Evolutionary conservation across 1,284 basidiomycete species (phyloP).

Genomic region (Mrakiaceae sp.): DNA sequence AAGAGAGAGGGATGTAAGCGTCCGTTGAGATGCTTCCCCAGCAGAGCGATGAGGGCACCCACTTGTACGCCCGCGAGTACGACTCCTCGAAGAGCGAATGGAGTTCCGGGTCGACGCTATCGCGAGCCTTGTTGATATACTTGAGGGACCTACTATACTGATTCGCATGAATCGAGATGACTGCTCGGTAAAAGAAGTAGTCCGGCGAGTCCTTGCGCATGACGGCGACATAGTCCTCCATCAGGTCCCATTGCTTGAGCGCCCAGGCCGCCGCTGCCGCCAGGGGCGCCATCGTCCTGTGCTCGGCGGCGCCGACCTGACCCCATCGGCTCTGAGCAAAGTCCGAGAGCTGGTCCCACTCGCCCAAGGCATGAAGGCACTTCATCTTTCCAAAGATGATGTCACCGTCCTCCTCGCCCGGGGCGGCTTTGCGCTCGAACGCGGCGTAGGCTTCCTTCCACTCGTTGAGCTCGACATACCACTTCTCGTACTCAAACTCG

Average conservation of each 20-base stretch:
- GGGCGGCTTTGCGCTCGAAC: conserved; percentile 56
- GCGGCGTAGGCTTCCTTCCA: conserved; percentile 75
- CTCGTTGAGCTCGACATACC: conserved; percentile 92
- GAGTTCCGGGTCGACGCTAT: conserved; percentile 83
- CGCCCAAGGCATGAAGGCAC: conserved; percentile 91
- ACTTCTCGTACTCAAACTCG: conserved; percentile 73
- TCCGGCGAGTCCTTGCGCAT: conserved; percentile 94
- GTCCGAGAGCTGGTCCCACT: conserved; percentile 86
- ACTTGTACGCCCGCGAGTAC: conserved; percentile 94
- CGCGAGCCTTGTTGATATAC: conserved; percentile 91
- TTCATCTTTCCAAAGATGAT: conserved; percentile 78
- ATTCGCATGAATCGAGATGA: conserved; percentile 89
- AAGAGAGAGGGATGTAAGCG: conserved; percentile 18
- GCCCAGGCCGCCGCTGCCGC: conserved; percentile 97
- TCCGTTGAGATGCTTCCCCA: not conserved
- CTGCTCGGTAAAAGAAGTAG: conserved; percentile 90
- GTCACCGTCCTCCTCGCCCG: conserved; percentile 58
- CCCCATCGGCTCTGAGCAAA: conserved; percentile 87
- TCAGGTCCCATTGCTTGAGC: conserved; percentile 90
- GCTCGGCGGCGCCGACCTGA: conserved; percentile 69
- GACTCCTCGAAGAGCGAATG: conserved; percentile 89
- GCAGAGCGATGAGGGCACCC: conserved; percentile 26
- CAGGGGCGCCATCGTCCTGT: conserved; percentile 86
- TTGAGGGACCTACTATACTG: conserved; percentile 83
- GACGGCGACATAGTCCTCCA: conserved; percentile 93